Evolutionary conservation across 805 yeast species (phyloP), one percentile per base, ranked within the genome.

Genomic region (Wickerhamiella musiphila): DNA sequence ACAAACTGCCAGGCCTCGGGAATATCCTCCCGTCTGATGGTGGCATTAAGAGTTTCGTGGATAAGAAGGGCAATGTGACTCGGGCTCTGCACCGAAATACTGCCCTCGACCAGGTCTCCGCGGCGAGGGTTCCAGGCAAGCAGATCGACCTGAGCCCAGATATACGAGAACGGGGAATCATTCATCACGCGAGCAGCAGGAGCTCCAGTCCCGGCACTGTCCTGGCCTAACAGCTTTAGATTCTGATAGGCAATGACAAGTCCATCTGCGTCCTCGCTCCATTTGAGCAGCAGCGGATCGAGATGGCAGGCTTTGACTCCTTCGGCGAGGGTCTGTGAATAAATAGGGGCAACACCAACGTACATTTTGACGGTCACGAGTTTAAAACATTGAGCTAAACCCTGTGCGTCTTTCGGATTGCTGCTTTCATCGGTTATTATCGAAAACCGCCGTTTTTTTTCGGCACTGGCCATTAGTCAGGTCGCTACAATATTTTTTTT

Each of bases 1-100:
- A 79, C 65, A 54, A 86, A 90, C 21, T 61, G 61, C 98, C 98
- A 90, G 29, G 62, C 66, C 26, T 60, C 57, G n/a, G 98, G 98
- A 38, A 90, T 83, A 45, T 71, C 73, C 49, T 66, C 73, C 51
- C 78, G 73, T 54, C 78, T 81, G 40, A 90, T 81, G 28, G 86
- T 73, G 15, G 95, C 95, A 56, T 90, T 90, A 61, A 90, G 90
- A 1, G 93, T 81, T 56, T 90, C 96, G 52, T 81, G 84, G 31
- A 90, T 64, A 42, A 90, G 65, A 38, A 90, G 61, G 38, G 95
- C 96, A 46, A 90, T 77, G 51, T 90, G 98, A 6, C 94, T 76
- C 12, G 93, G 93, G 3, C 94, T 75, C 59, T 86, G 95, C 69
- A 86, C 73, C 58, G 81, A 82, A 34, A 77, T 66, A 61, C 73